Evolutionary conservation across 352 stramenopile genomes (phyloP).

Genomic region (Salisapilia sapeloensis): DNA sequence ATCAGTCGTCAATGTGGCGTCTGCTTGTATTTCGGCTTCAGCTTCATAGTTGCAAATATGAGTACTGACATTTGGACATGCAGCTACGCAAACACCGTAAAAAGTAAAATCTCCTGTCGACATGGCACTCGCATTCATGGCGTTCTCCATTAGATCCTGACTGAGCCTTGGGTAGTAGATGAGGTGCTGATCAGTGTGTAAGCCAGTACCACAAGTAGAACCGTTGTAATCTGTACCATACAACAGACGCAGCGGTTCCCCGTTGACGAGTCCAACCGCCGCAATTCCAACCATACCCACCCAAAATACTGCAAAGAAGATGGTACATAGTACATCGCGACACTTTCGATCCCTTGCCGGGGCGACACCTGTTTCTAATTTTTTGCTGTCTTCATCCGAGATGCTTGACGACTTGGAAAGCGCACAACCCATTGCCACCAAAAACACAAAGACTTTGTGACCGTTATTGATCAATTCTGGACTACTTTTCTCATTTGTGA

Average conservation of each 20-base stretch:
- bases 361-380: conserved; percentile 13
- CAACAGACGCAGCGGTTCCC: conserved; percentile 43
- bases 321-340: conserved; percentile 40
- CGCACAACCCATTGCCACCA: neutral
- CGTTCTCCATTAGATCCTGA: conserved; percentile 49
- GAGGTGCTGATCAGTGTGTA: conserved; percentile 8
- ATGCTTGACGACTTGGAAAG: neutral
- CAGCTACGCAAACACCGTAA: conserved; percentile 48
- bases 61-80: conserved; percentile 18
- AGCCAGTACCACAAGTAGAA: conserved; percentile 44
- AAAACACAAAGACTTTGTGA: neutral
- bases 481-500: neutral
- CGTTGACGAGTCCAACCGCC: conserved; percentile 31
- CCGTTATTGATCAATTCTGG: neutral
- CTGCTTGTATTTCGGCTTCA: conserved; percentile 24
- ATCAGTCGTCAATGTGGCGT: conserved; percentile 19
- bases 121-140: conserved; percentile 17
- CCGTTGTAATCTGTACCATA: conserved; percentile 64
- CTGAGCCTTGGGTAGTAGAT: conserved; percentile 68
- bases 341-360: conserved; percentile 39
- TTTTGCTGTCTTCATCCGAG: neutral
- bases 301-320: conserved; percentile 65
- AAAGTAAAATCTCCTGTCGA: conserved; percentile 35
- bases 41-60: conserved; percentile 71
- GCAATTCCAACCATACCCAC: conserved; percentile 48